These are phyloP conservation scores for Chaetomiaceae sp. DNA, from an alignment of 2,329 filamentous ascomycete genomes.

Conservation along the genomic window DNA sequence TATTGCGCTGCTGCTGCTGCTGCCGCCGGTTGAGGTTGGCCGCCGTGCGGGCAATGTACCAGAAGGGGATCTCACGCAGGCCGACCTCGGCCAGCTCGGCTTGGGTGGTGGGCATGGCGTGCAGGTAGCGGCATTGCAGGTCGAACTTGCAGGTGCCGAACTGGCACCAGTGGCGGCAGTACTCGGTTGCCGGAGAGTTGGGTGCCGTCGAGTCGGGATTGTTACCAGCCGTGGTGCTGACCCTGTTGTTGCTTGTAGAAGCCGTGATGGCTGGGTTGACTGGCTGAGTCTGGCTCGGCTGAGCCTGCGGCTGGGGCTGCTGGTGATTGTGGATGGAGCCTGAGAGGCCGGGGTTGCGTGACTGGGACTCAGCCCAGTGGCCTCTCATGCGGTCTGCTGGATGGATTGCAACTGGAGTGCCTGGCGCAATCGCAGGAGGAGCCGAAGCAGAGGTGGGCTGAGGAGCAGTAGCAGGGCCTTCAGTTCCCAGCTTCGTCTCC, in stretches of 20 bases:
- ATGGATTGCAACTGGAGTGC: conserved; percentile 16
- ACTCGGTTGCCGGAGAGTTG: conserved; percentile 7
- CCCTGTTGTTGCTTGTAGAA: background rate
- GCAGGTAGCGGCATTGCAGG: conserved; percentile 39
- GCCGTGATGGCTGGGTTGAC: background rate
- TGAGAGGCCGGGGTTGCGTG: background rate
- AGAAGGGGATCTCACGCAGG: conserved; percentile 39
- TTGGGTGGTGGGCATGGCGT: conserved; percentile 44
- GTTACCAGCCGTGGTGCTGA: background rate
- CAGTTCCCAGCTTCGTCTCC: background rate
- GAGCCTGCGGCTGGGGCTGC: background rate
- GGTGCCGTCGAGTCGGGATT: background rate
- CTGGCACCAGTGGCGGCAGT: conserved; percentile 47
- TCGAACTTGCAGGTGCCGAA: conserved; percentile 45
- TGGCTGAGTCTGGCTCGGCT: background rate
- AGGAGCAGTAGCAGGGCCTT: background rate
- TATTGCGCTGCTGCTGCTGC: background rate
- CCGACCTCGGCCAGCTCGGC: conserved; percentile 41
- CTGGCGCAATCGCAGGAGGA: background rate
- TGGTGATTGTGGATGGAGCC: background rate
- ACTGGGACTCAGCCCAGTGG: background rate
- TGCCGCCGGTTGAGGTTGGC: background rate
- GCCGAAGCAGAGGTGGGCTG: background rate
- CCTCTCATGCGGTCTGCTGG: conserved; percentile 14
- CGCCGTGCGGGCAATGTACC: conserved; percentile 34